Evolutionary conservation across 1,139 yeast genomes (phyloP).

Genomic region (Debaryomycetaceae sp.): DNA sequence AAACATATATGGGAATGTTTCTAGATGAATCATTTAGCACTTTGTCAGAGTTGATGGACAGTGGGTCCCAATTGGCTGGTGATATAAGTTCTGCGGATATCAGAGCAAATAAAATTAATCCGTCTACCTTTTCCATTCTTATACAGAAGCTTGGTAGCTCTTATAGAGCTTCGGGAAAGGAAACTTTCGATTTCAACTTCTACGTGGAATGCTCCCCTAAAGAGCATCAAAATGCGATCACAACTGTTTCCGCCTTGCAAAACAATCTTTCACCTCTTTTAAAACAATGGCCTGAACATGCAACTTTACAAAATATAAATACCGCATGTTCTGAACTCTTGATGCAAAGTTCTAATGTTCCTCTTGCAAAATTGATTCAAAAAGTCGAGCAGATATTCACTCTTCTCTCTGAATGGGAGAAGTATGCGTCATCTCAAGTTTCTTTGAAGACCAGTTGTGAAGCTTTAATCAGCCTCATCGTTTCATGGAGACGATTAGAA

Average conservation of each 20-base stretch:
- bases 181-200: slow-evolving; percentile 45
- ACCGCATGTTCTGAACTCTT: slow-evolving; percentile 69
- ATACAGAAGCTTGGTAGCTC: slow-evolving; percentile 34
- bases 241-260: slow-evolving; percentile 47
- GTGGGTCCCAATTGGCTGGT: slow-evolving; percentile 40
- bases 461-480: slow-evolving; percentile 63
- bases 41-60: slow-evolving; percentile 29
- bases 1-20: slow-evolving; percentile 27
- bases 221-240: slow-evolving; percentile 62
- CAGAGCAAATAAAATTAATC: slow-evolving; percentile 16
- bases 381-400: slow-evolving; percentile 86
- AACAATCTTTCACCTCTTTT: slow-evolving; percentile 47
- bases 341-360: slow-evolving; percentile 58
- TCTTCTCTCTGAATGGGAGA: slow-evolving; percentile 87
- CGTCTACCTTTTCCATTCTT: slow-evolving; percentile 41
- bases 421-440: slow-evolving; percentile 79
- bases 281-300: slow-evolving; percentile 92
- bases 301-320: slow-evolving; percentile 68
- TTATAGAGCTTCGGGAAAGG: slow-evolving; percentile 16
- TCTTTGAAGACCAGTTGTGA: slow-evolving; percentile 57
- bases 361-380: slow-evolving; percentile 74
- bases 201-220: slow-evolving; percentile 62
- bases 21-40: slow-evolving; percentile 10
- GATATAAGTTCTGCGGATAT: slow-evolving; percentile 13
- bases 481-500: slow-evolving; percentile 88